Base-by-base conservation (phyloP, 1,284 basidiomycete species). In the Peniophora sp. region DNA sequence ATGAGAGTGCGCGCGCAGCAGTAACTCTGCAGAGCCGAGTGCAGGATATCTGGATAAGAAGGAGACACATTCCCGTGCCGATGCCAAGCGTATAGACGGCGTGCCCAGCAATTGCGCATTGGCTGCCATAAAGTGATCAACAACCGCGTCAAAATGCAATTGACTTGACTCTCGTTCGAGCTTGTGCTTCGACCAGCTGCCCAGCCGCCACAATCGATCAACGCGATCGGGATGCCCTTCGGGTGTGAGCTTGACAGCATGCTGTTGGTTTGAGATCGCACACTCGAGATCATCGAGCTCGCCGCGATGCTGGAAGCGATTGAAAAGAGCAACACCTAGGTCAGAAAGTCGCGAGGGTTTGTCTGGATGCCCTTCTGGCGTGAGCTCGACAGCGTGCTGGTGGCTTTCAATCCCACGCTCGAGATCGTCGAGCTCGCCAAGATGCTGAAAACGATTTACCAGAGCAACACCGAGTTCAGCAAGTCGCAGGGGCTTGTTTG, bases 31-130 rank as follows among this genome's bases (percentile, higher is more conserved):
- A 17, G 19, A n/a, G 38, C 19, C 19, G 38, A n/a, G n/a, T n/a
- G 5, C n/a, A 8, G 8, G 8, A 32, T 32, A 5, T 5, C n/a
- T 8, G 38, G n/a, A 8, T 6, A 20, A n/a, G n/a, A 20, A n/a
- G 8, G 8, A 16, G n/a, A 41, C 16, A 20, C 38, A 41, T n/a
- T n/a, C 8, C n/a, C 16, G 38, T n/a, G 19, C n/a, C 38, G 38
- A n/a, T 8, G 6, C 19, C 65, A 63, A 47, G 56, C 55, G 41
- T 65, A 56, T 3, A 67, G 57, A 47, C 66, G 61, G 3, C 25
- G 25, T 24, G 50, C 34, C 1, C 39, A 17, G 2, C 56, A 55
- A 9, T 52, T n/a, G 43, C 47, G 55, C 11, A 58, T 54, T 44
- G 58, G 61, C 38, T 20, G 5, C n/a, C 5, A n/a, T 8, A 36